A percentile compares a stretch with the other conserved stretches of the same genome.
Evolutionary conservation across 2,329 filamentous ascomycete genomes (phyloP).

Genomic region (Rutstroemia sp.): DNA sequence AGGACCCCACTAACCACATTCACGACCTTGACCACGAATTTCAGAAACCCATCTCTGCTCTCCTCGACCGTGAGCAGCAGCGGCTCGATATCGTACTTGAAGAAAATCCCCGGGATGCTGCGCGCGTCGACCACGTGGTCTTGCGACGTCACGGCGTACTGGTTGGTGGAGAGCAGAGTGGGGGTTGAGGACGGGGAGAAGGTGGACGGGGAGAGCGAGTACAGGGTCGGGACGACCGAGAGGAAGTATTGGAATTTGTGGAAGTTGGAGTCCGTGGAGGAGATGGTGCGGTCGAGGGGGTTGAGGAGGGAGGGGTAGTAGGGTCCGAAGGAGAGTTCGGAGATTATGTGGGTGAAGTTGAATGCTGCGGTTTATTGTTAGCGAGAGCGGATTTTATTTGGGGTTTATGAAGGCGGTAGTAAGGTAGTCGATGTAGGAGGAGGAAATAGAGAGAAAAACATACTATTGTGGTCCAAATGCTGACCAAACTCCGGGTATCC

Average conservation of each 20-base stretch:
- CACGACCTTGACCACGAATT: slow-evolving; percentile 72
- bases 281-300: slow-evolving; percentile 86
- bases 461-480: slow-evolving; percentile 77
- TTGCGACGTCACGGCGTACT: slow-evolving; percentile 95
- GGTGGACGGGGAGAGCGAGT: slow-evolving; percentile 53
- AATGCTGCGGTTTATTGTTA: slow-evolving; percentile 51
- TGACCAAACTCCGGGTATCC: slow-evolving; percentile 77
- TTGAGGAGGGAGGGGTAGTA: slow-evolving; percentile 92
- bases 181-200: slow-evolving; percentile 41
- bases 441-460: slow-evolving; percentile 26
- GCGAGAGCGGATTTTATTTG: slow-evolving; percentile 19
- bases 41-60: slow-evolving; percentile 65
- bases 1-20: slow-evolving; percentile 88
- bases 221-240: slow-evolving; percentile 89
- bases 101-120: slow-evolving; percentile 80
- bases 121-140: slow-evolving; percentile 62
- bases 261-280: slow-evolving; percentile 68
- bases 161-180: slow-evolving; percentile 63
- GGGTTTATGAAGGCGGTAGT: background rate
- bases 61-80: slow-evolving; percentile 83
- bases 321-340: slow-evolving; percentile 93
- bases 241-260: slow-evolving; percentile 98
- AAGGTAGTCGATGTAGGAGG: background rate
- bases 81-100: slow-evolving; percentile 99
- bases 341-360: slow-evolving; percentile 97